Evolutionary conservation across 768 basidiomycete genomes (phyloP), one percentile per base, ranked within the genome.

Genomic region (Cystobasidiopsis lactophilus): DNA sequence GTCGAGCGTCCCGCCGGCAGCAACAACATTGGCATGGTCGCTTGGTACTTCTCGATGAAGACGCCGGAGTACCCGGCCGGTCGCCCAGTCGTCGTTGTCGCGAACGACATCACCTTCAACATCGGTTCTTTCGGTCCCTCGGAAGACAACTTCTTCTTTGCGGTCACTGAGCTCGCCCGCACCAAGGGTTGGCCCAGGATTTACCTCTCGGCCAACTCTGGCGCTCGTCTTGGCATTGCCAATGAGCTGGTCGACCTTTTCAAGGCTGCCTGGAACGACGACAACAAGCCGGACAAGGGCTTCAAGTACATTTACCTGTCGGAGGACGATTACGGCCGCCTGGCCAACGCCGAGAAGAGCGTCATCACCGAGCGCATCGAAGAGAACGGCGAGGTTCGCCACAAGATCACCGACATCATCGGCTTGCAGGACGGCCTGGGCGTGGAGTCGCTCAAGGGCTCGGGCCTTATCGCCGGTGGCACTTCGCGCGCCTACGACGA

Each of bases 401-500:
- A 85, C 74, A 88, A 83, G 73, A 83, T 96, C 66, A 93, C 85
- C 39, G 85, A 86, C 61, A 78, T 96, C 65, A 89, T 96, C 59
- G 93, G 93, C 65, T 70, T 86, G n/a, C 86, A 93, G 65, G 84
- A 98, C 55, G 93, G 93, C 53, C 75, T 96, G 18, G 91, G 93
- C 62, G 93, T 98, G 26, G 93, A 96, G 67, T 93, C 78, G 51
- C 70, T 98, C 65, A 85, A 74, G 66, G 93, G 93, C 40, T 96
- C 93, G 26, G 93, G 91, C 66, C 77, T 98, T 58, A 96, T 98
- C 63, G 93, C 93, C 33, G 93, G 93, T 43, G 93, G 93, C 67
- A 98, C 93, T 0, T 91, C 89, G 31, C 78, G 93, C 31, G 93
- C 93, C 0, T 98, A 98, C 68, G 91, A 96, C 62, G 93, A 98